Conservation (phyloP, 108 stramenopile species). For the Pelagomonas calceolata region DNA sequence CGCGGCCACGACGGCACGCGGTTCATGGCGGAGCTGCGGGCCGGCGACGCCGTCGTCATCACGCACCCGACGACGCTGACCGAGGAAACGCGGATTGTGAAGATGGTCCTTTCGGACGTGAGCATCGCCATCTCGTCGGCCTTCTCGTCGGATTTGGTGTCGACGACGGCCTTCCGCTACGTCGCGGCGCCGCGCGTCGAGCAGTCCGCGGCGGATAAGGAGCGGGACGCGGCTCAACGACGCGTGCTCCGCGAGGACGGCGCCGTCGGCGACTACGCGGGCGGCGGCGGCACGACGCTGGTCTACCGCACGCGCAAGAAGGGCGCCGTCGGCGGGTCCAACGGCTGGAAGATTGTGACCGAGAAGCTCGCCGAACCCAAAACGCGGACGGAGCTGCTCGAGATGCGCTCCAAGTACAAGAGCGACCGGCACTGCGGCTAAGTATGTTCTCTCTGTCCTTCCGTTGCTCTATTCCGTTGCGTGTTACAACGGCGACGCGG, state of each 20-base stretch:
- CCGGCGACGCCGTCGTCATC: conserved; percentile 38
- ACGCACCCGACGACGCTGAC: conserved; percentile 38
- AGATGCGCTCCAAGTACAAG: conserved; percentile 36
- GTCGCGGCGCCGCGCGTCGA: conserved; percentile 31
- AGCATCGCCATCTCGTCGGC: conserved; percentile 25
- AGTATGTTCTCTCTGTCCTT: too few relatives aligned
- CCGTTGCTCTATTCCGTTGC: too few relatives aligned
- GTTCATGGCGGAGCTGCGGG: conserved; percentile 33
- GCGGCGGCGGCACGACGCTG: conserved; percentile 30
- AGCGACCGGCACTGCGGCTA: conserved; percentile 35
- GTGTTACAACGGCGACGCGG: too few relatives aligned
- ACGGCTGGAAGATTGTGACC: conserved; percentile 12
- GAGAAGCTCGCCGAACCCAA: conserved; percentile 12
- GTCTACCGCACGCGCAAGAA: conserved; percentile 29
- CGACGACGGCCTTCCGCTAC: conserved; percentile 37
- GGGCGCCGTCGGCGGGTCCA: conserved; percentile 21
- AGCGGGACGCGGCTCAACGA: conserved; percentile 7
- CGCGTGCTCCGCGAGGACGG: conserved; percentile 12
- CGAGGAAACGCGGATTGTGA: conserved; percentile 39
- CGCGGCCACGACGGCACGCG: conserved; percentile 31
- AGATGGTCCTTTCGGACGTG: conserved; percentile 38
- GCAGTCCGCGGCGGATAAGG: conserved; percentile 19
- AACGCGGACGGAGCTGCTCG: conserved; percentile 33
- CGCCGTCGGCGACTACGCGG: conserved; percentile 13
- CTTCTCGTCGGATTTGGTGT: conserved; percentile 39